Base-by-base conservation (phyloP, 805 yeast species). In the Saccharomycopsis javanensis region DNA sequence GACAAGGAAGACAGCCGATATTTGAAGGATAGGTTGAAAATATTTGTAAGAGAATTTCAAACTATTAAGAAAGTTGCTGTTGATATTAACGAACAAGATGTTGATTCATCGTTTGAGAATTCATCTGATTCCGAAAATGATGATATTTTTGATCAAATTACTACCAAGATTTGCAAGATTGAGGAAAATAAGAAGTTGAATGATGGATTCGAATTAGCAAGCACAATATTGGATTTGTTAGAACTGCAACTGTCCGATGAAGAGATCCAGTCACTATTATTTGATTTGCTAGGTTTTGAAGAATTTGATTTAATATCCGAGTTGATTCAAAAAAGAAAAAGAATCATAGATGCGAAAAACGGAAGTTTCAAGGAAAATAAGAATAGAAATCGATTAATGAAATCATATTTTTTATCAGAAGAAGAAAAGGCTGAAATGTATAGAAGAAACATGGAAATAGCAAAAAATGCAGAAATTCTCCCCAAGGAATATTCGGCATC, bases 251-350 rank as follows among this genome's bases (percentile, higher is more conserved):
- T 74, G 0, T 62, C 71, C 6, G 70, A 75, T 8, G 85, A 82
- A 46, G 86, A 80, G 38, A 65, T 87, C 11, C 96, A 91, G 65
- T 81, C 87, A 5, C 72, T 80, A 5, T 70, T 94, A 46, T 82
- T 88, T 59, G 97, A 90, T 67, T 74, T 88, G 6, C 68, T 94
- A 1, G 99, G 99, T 0, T 86, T 82, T 63, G 96, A 89, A 27
- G 86, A 88, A 66, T 78, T 94, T 60, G 97, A 89, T 55, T 69
- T 91, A 53, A 86, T 91, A 8, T 77, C 89, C 1, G 78, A 75
- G 50, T 70, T 89, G 11, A 68, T 88, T 3, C 78, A 77, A 54
- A 70, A 79, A 54, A 78, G 75, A 63, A 64, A 64, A 0, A 65
- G 64, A 15, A 61, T 72, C 3, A n/a, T 71, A 4, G 64, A 59